Evolutionary conservation across 441 rosid species (phyloP).

Genomic region (Arabidopsis lyrata): DNA sequence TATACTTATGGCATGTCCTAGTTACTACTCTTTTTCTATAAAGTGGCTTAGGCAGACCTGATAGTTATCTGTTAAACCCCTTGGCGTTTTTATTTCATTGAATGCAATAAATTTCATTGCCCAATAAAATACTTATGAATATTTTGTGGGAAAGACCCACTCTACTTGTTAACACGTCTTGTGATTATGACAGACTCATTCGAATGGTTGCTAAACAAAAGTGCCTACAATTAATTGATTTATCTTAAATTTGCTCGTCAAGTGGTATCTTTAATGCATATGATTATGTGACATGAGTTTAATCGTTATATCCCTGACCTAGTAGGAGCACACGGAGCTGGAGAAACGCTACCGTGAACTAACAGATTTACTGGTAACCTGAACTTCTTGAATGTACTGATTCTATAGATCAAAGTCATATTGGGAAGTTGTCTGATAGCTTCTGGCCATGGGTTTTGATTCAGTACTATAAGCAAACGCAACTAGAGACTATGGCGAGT

Average conservation of each 20-base stretch:
- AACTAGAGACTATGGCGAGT: conserved; percentile 95
- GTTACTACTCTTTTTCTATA: conserved; percentile 3
- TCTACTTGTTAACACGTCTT: conserved; percentile 16
- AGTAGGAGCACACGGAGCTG: conserved; percentile 96
- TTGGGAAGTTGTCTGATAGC: conserved; percentile 28
- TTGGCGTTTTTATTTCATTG: background rate
- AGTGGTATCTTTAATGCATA: conserved; percentile 25
- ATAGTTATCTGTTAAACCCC: background rate
- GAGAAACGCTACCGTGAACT: conserved; percentile 98
- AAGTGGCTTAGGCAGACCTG: conserved; percentile 20
- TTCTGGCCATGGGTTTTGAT: conserved; percentile 33
- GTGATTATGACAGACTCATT: background rate
- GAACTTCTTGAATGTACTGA: conserved; percentile 29
- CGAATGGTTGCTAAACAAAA: conserved; percentile 14
- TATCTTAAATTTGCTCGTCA: background rate
- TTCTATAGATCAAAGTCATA: conserved; percentile 23
- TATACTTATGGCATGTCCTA: conserved; percentile 5
- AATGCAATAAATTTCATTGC: background rate
- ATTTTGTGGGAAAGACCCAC: conserved; percentile 16
- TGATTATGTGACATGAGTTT: conserved; percentile 39
- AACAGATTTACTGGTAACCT: conserved; percentile 94
- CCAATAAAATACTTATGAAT: conserved; percentile 14
- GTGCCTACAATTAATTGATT: background rate
- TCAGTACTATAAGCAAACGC: conserved; percentile 99
- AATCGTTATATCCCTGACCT: conserved; percentile 44